Evolutionary conservation across 2,329 filamentous ascomycete genomes (phyloP).

Genomic region (Penicillium sp.): DNA sequence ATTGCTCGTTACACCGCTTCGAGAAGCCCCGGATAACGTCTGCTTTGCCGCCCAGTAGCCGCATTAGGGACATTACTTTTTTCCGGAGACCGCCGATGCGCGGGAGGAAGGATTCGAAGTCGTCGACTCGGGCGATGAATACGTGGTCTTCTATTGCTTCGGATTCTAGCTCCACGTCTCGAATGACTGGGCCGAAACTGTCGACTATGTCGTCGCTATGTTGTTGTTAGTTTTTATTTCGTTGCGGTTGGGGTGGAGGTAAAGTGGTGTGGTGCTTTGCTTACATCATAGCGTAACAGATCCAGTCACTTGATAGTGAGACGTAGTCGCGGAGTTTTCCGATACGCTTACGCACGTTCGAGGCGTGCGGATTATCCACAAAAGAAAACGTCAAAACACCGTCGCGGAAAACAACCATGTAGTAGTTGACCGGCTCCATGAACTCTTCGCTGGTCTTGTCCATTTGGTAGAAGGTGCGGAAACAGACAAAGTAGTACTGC

Average conservation of each 20-base stretch:
- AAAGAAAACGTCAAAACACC: conserved; percentile 96
- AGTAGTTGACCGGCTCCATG: conserved; percentile 93
- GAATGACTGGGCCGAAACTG: conserved; percentile 87
- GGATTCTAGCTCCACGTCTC: conserved; percentile 82
- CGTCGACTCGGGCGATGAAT: conserved; percentile 87
- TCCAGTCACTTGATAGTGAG: conserved; percentile 94
- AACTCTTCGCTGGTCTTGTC: conserved; percentile 80
- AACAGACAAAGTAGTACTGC: conserved; percentile 97
- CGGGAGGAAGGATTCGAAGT: conserved; percentile 84
- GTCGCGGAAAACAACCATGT: conserved; percentile 95
- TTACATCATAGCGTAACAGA: conserved; percentile 96
- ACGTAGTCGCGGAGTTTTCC: conserved; percentile 93
- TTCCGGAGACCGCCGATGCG: conserved; percentile 90
- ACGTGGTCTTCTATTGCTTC: conserved; percentile 95
- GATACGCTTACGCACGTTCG: conserved; percentile 89
- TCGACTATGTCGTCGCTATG: conserved; percentile 92
- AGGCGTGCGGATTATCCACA: conserved; percentile 80
- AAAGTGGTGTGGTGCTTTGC: no score
- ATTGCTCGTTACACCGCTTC: conserved; percentile 98
- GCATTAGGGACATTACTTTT: conserved; percentile 91
- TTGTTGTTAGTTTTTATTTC: conserved; percentile 30
- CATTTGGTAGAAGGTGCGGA: conserved; percentile 87
- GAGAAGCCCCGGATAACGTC: conserved; percentile 97
- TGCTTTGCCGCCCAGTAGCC: conserved; percentile 94
- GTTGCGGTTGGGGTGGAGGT: background rate